Evolutionary conservation across 1,284 basidiomycete genomes (phyloP).

Genomic region (Pyrrhoderma lamaoense): DNA sequence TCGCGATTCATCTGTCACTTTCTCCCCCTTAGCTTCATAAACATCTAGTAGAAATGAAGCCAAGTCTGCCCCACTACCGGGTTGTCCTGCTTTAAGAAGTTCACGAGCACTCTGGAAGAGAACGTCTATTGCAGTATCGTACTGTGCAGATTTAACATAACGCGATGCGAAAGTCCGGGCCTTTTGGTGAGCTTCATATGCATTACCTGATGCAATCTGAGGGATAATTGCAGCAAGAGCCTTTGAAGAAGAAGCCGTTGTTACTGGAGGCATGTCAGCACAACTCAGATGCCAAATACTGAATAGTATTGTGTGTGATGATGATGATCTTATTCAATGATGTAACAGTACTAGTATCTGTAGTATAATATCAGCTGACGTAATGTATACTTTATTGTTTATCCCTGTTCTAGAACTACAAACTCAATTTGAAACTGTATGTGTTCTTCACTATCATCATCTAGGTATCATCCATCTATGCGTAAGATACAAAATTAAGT

Average conservation of each 20-base stretch:
- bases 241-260: constrained; percentile 41
- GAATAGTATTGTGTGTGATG: no score
- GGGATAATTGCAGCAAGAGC: constrained; percentile 74
- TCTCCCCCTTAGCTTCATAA: constrained; percentile 64
- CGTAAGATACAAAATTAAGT: no score
- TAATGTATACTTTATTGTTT: no score
- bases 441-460: no score
- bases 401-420: no score
- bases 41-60: constrained; percentile 71
- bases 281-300: no score
- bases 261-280: constrained; percentile 20
- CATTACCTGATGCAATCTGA: constrained; percentile 57
- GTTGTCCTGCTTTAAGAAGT: constrained; percentile 78
- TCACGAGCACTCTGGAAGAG: constrained; percentile 81
- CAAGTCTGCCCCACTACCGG: constrained; percentile 85
- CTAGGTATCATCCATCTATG: no score
- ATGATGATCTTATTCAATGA: no score
- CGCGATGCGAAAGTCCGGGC: constrained; percentile 88
- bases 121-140: constrained; percentile 80
- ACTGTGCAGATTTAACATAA: constrained; percentile 71
- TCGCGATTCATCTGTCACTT: constrained; percentile 66
- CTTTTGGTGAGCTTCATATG: constrained; percentile 93
- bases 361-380: no score
- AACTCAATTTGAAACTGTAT: no score
- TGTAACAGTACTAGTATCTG: no score